Percentiles rank a stretch among this genome's conserved stretches.
Evolutionary conservation across 2,329 filamentous ascomycete species (phyloP).

Genomic region (Verticillium klebahnii): DNA sequence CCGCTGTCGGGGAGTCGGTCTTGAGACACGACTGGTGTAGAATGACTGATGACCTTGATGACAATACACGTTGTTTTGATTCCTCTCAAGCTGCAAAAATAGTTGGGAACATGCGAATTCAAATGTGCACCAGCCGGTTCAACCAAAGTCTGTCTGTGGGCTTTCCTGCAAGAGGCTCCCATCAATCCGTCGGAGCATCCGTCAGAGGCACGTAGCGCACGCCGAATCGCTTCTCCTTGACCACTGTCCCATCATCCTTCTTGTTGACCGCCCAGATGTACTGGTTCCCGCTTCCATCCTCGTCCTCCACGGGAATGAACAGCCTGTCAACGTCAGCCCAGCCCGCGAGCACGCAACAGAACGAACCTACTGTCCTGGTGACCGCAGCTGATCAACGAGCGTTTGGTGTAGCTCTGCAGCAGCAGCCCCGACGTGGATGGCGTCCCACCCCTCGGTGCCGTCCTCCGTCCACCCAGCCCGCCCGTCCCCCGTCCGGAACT

Average conservation of each 20-base stretch:
- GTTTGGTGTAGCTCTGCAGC: slow-evolving; percentile 68
- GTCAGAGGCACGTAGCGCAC: slow-evolving; percentile 76
- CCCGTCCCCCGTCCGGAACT: slow-evolving; percentile 73
- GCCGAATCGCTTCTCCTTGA: slow-evolving; percentile 58
- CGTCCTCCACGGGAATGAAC: slow-evolving; percentile 70
- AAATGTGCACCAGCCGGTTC: background rate
- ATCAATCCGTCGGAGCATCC: slow-evolving; percentile 48
- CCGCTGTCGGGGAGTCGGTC: background rate
- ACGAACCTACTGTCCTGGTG: slow-evolving; percentile 59
- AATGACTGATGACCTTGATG: background rate
- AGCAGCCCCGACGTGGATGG: slow-evolving; percentile 91
- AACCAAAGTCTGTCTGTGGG: too few species aligned
- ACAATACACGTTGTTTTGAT: background rate
- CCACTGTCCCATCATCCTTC: slow-evolving; percentile 57
- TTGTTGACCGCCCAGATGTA: slow-evolving; percentile 74
- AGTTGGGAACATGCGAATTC: background rate
- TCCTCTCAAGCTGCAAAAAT: background rate
- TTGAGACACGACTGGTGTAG: background rate
- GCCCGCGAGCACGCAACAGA: slow-evolving; percentile 4
- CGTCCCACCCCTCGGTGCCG: slow-evolving; percentile 68
- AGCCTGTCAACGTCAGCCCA: slow-evolving; percentile 40
- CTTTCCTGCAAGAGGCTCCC: too few species aligned
- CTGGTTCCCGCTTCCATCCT: slow-evolving; percentile 42
- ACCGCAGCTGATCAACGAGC: slow-evolving; percentile 71
- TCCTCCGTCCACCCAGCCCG: slow-evolving; percentile 57